Evolutionary conservation across 257 asterid species (phyloP).

Genomic region (Leonotis leonurus): DNA sequence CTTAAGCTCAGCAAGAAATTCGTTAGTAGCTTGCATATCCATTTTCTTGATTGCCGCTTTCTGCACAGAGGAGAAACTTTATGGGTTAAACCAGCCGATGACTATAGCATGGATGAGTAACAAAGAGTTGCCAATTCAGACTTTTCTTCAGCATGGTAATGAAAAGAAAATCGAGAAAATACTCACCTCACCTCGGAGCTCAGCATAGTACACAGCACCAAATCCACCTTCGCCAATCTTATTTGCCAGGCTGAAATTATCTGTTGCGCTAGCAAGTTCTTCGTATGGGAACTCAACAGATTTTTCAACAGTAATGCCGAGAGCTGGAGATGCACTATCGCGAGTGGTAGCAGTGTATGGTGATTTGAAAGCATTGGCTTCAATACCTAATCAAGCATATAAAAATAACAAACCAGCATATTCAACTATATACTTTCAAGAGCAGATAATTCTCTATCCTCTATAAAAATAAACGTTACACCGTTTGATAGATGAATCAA

Average conservation of each 20-base stretch:
- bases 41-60: conserved; percentile 97
- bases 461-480: background rate
- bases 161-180: background rate
- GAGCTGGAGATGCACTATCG: conserved; percentile 42
- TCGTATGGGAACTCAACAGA: conserved; percentile 92
- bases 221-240: conserved; percentile 98
- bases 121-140: background rate
- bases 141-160: background rate
- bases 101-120: background rate
- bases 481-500: background rate
- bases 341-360: conserved; percentile 31
- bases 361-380: conserved; percentile 24
- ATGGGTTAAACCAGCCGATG: background rate
- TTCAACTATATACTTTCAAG: background rate
- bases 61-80: conserved; percentile 39
- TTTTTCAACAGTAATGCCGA: conserved; percentile 77
- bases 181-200: conserved; percentile 97
- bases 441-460: background rate
- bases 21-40: conserved; percentile 93
- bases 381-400: conserved; percentile 26
- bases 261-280: conserved; percentile 81
- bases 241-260: conserved; percentile 76
- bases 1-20: conserved; percentile 90
- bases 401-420: conserved; percentile 4
- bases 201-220: conserved; percentile 94